Conservation (phyloP, 345 rosid species). For the Gossypium anomalum region DNA sequence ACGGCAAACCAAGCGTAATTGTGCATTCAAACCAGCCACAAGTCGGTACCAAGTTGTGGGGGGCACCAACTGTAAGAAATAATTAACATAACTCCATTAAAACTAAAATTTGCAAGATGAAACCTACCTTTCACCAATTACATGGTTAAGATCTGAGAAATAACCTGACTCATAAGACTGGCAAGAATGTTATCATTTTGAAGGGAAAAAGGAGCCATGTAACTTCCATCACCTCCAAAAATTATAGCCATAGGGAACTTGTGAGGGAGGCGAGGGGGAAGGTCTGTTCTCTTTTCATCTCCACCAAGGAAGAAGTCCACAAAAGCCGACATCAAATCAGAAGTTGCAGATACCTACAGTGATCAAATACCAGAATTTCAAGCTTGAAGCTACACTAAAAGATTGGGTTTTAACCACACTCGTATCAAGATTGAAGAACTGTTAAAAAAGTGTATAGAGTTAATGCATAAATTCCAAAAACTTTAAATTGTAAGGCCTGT, state of each 20-base stretch:
- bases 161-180: slow-evolving; percentile 89
- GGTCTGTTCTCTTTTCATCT: slow-evolving; percentile 90
- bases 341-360: slow-evolving; percentile 86
- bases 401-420: not conserved
- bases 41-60: slow-evolving; percentile 92
- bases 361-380: slow-evolving; percentile 2
- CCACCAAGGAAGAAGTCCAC: slow-evolving; percentile 98
- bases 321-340: slow-evolving; percentile 94
- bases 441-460: not conserved
- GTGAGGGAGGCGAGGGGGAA: slow-evolving; percentile 75
- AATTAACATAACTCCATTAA: slow-evolving; percentile 7
- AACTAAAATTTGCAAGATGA: slow-evolving; percentile 22
- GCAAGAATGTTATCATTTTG: slow-evolving; percentile 90
- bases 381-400: not conserved
- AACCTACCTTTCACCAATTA: not conserved
- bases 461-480: not conserved
- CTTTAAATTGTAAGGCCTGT: not conserved
- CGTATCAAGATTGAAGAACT: not conserved
- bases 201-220: slow-evolving; percentile 91
- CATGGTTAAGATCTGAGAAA: slow-evolving; percentile 8
- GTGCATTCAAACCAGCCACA: slow-evolving; percentile 97
- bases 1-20: slow-evolving; percentile 80
- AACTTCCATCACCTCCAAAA: slow-evolving; percentile 99
- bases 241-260: slow-evolving; percentile 74
- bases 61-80: slow-evolving; percentile 56